phyloP scores from a whole-genome alignment of 495 filamentous ascomycete genomes.

The Neurospora sp. region DNA sequence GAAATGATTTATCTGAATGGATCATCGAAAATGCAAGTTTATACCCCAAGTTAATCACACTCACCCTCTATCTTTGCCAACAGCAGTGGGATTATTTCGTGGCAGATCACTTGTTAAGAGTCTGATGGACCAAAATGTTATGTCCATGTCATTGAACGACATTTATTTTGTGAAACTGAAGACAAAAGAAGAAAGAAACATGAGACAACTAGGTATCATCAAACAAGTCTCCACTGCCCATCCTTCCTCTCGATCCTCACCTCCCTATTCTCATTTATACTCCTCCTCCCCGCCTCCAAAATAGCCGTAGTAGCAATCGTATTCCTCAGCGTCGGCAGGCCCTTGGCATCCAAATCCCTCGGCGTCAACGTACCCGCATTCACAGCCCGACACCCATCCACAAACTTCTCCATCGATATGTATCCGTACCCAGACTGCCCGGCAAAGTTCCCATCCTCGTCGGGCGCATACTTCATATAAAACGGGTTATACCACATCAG shows the following conservation, averaged over 20 bases:
- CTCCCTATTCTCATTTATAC: conserved; percentile 68
- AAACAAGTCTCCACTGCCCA: conserved; percentile 62
- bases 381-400: conserved; percentile 71
- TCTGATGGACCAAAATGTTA: not conserved
- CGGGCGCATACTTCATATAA: conserved; percentile 93
- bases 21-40: not conserved
- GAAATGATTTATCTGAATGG: not conserved
- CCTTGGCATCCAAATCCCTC: conserved; percentile 65
- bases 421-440: conserved; percentile 92
- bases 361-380: conserved; percentile 63
- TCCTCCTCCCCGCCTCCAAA: conserved; percentile 71
- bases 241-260: conserved; percentile 58
- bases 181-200: not conserved
- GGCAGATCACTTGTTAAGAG: too few relatives aligned
- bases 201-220: conserved; percentile 8
- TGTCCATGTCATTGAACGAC: not conserved
- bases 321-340: conserved; percentile 75
- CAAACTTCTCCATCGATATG: conserved; percentile 90
- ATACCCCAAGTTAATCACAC: not conserved
- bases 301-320: conserved; percentile 89
- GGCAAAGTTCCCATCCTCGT: conserved; percentile 88
- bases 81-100: not conserved
- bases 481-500: conserved; percentile 87
- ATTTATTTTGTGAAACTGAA: not conserved
- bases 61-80: not conserved